Base-by-base conservation (phyloP, 371 early-diverging fungal genomes). In the Circinella umbellata region DNA sequence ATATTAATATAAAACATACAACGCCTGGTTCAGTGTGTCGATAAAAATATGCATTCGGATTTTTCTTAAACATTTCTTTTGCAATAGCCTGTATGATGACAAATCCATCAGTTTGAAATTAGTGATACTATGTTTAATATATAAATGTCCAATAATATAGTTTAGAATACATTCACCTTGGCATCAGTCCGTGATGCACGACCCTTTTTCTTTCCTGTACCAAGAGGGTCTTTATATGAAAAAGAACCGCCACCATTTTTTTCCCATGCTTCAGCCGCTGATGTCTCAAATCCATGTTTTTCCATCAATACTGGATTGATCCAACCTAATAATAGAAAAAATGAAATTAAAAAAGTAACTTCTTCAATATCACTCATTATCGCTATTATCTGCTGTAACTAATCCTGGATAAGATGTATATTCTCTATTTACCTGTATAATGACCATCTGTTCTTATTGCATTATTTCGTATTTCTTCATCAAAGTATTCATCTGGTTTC, bases 11-110 rank as follows among this genome's bases (percentile, higher is more conserved):
- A 42, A 42, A 6, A 71, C 74, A 69, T 81, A 84, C 87, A 63
- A 82, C 86, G 7, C 90, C 90, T 6, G 92, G 92, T 69, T 90
- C 91, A 42, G 88, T 90, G 67, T 90, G 90, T 34, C 91, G 79
- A 76, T 92, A 92, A 67, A 92, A 92, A 53, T 88, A 92, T 37
- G 90, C 88, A 65, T 91, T 91, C 4, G 91, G 92, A 54, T 91
- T 91, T 76, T 92, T 91, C 69, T 88, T 89, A 69, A 90, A 86
- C 81, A 91, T 76, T 72, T 81, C 81, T 57, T 88, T 86, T 39
- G 92, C 84, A 15, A 89, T 80, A 10, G 72, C 75, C 81, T 81
- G 42, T 2, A 27, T 1, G 27, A 27, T 27, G 27, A 27, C 27
- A 27, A 27, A 27, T 27, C 27, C 27, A 27, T 27, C 27, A 2